Percentiles rank a stretch among this genome's conserved stretches.
Conservation (phyloP, 73 alveolate species). For the Tetrahymena thermophila region DNA sequence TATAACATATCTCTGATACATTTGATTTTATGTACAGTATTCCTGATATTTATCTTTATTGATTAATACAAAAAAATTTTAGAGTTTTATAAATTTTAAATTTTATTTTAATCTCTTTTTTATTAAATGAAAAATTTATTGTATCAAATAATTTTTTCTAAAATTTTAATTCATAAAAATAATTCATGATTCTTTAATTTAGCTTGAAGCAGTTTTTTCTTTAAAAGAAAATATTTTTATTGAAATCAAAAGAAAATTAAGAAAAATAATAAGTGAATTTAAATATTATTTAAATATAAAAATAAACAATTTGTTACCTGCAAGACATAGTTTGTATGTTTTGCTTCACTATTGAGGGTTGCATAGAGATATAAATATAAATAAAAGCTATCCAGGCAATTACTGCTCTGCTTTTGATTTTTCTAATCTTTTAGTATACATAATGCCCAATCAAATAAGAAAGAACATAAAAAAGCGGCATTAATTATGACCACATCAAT, state of each 20-base stretch:
- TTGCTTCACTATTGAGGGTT: not conserved
- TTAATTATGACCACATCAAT: conserved; percentile 23
- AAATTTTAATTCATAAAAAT: too few relatives aligned
- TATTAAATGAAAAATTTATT: too few relatives aligned
- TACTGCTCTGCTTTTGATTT: not conserved
- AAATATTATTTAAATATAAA: too few relatives aligned
- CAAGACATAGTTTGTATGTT: not conserved
- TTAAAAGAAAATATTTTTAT: too few relatives aligned
- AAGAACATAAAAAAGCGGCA: conserved; percentile 18
- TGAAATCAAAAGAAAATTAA: too few relatives aligned
- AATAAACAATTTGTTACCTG: not conserved
- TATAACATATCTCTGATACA: conserved; percentile 16
- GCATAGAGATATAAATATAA: not conserved
- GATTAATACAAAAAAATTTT: too few relatives aligned
- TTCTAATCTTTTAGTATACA: not conserved
- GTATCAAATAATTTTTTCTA: too few relatives aligned
- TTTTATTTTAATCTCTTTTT: too few relatives aligned
- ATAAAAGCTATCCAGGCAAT: conserved; percentile 21
- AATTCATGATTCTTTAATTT: too few relatives aligned
- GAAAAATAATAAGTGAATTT: too few relatives aligned
- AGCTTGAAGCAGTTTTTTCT: too few relatives aligned
- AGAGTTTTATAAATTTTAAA: too few relatives aligned
- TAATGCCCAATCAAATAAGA: conserved; percentile 3
- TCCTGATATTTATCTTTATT: conserved; percentile 4
- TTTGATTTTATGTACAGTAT: not conserved